These are phyloP conservation scores for Lablab purpureus DNA, from an alignment of 306 rosid species.

Conservation along the genomic window DNA sequence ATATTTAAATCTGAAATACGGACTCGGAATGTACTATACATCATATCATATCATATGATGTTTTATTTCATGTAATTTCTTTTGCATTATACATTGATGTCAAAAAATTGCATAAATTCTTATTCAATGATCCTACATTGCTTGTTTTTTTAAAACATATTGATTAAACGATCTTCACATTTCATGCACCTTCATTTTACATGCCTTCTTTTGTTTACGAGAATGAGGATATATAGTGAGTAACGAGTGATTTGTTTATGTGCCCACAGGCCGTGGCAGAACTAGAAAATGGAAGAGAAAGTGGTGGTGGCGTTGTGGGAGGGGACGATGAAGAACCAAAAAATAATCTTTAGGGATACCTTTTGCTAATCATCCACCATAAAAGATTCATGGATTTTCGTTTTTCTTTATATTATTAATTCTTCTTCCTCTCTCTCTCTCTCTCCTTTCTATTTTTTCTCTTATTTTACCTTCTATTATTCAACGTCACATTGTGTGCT, in stretches of 20 bases:
- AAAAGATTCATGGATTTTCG: not conserved
- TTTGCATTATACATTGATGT: too few relatives aligned
- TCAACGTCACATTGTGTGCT: not conserved
- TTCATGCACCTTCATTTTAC: too few relatives aligned
- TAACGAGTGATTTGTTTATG: slow-evolving; percentile 1
- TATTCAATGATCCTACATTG: too few relatives aligned
- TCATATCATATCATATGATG: too few relatives aligned
- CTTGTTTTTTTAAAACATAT: too few relatives aligned
- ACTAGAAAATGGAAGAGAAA: slow-evolving; percentile 43
- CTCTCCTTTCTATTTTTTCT: not conserved
- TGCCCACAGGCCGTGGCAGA: slow-evolving; percentile 67
- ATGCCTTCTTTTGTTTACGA: too few relatives aligned
- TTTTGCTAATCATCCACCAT: not conserved
- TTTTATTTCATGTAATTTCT: too few relatives aligned
- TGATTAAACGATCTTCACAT: too few relatives aligned
- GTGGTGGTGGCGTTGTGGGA: not conserved
- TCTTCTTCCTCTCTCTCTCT: not conserved
- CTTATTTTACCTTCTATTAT: not conserved
- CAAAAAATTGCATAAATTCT: too few relatives aligned
- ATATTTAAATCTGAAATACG: too few relatives aligned
- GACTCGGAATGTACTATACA: too few relatives aligned
- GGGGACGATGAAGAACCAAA: slow-evolving; percentile 36
- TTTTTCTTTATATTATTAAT: not conserved
- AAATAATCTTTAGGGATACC: not conserved
- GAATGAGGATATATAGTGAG: not conserved